A percentile compares a stretch with the other conserved stretches of the same genome.
Conservation (phyloP, 1,284 basidiomycete species). For the Moesziomyces antarcticus region DNA sequence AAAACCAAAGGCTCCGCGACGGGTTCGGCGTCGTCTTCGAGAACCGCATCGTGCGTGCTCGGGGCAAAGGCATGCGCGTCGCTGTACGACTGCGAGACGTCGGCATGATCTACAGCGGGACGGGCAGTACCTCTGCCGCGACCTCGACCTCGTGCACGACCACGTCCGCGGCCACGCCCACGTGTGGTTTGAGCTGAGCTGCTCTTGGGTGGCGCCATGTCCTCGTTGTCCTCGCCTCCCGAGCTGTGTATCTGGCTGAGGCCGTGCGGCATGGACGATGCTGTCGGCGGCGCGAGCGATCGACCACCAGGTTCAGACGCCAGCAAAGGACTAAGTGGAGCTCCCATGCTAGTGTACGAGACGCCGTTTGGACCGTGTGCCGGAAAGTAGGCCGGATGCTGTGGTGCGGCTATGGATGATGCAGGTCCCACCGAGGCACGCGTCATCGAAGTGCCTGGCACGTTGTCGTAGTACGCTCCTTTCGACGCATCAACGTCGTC, state of each 20-base stretch:
- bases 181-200: slow-evolving; percentile 4
- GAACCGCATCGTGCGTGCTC: slow-evolving; percentile 1
- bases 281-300: not conserved
- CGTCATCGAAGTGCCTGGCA: slow-evolving; percentile 24
- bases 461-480: slow-evolving; percentile 23
- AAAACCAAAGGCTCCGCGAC: slow-evolving; percentile 44
- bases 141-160: slow-evolving; percentile 16
- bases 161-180: slow-evolving; percentile 6
- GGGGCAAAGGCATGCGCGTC: not conserved
- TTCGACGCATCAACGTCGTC: slow-evolving; percentile 4
- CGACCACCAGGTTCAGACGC: slow-evolving; percentile 1
- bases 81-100: not conserved
- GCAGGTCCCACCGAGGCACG: slow-evolving; percentile 1
- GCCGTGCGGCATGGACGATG: not conserved
- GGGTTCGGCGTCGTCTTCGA: slow-evolving; percentile 4
- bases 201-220: slow-evolving; percentile 23
- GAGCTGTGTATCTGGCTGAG: slow-evolving; percentile 6
- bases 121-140: slow-evolving; percentile 1
- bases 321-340: slow-evolving; percentile 8
- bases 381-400: slow-evolving; percentile 8
- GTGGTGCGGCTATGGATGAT: not conserved
- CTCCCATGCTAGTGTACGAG: not conserved
- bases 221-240: slow-evolving; percentile 27
- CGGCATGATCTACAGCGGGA: not conserved
- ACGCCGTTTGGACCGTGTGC: slow-evolving; percentile 10